Conservation (phyloP, 495 filamentous ascomycete genomes). For the Annulohypoxylon nitens region DNA sequence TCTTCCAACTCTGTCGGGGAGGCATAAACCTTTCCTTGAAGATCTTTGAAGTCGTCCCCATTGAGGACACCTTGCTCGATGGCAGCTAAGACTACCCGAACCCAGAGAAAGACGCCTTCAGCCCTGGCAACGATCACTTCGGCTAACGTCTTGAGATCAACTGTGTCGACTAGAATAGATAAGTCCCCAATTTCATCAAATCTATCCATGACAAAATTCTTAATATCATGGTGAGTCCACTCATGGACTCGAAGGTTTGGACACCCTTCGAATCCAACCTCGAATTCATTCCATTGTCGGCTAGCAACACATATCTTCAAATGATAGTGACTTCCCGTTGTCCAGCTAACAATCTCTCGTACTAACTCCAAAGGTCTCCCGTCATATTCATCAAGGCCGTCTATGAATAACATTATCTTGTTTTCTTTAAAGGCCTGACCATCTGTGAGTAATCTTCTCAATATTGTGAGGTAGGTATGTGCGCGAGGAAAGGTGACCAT, state of each 20-base stretch:
- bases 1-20: conserved; percentile 37
- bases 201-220: conserved; percentile 24
- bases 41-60: conserved; percentile 38
- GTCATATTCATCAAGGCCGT: conserved; percentile 62
- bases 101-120: conserved; percentile 55
- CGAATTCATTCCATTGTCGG: conserved; percentile 36
- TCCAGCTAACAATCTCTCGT: conserved; percentile 23
- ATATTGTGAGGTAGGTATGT: not conserved
- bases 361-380: conserved; percentile 39
- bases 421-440: conserved; percentile 3
- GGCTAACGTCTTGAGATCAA: conserved; percentile 13
- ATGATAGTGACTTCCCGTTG: not conserved
- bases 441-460: conserved; percentile 10
- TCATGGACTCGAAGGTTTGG: conserved; percentile 44
- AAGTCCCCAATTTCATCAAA: conserved; percentile 22
- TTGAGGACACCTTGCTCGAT: conserved; percentile 43
- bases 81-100: conserved; percentile 37
- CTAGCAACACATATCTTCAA: conserved; percentile 43
- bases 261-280: conserved; percentile 27
- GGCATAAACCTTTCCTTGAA: conserved; percentile 22
- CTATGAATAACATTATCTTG: conserved; percentile 57
- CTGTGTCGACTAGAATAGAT: not conserved
- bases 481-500: conserved; percentile 22
- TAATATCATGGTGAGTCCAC: conserved; percentile 48
- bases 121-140: conserved; percentile 35